Evolutionary conservation across 805 yeast species (phyloP), one percentile per base, ranked within the genome.

Genomic region (Yamadazyma tumulicola): DNA sequence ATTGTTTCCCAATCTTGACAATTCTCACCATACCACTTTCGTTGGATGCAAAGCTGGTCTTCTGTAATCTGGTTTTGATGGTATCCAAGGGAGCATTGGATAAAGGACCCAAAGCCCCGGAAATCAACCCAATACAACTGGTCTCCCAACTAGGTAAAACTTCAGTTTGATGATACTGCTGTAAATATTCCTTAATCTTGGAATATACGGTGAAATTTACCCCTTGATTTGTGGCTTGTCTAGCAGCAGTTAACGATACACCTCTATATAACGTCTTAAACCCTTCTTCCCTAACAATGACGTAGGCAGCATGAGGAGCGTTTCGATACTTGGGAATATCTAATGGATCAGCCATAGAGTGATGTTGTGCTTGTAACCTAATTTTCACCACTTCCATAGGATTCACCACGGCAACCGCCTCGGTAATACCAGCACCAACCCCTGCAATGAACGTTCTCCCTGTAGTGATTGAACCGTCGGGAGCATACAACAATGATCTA

Each of bases 171-270:
- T 81, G 86, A 53, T 74, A 66, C 25, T 74, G 77, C 55, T 78
- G 83, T 49, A 87, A 73, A 47, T 58, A 69, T 51, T 80, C 82
- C 59, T 83, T 87, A 49, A 89, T 66, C 59, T 83, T 82, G 18
- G 96, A 84, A 68, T 91, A 91, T 19, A 87, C 95, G 3, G 97
- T 91, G 65, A 91, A 91, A 67, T 93, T 91, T 31, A 94, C 97
- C 70, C 97, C 98, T 67, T 91, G 98, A 70, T 91, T 91, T 39
- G 96, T 82, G 19, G 97, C 97, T 63, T 91, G 98, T 70, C 98
- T 80, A 19, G 96, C 95, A 24, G 97, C 96, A 21, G 98, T 91
- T 54, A 91, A 77, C 2, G 89, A 76, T 18, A 91, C 97, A 57
- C 98, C 98, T 58, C 96, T 77, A 71, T 91, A 91, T 41, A 91